Conservation (phyloP, 176 grass and related monocot genomes). For the Musa acuminata region DNA sequence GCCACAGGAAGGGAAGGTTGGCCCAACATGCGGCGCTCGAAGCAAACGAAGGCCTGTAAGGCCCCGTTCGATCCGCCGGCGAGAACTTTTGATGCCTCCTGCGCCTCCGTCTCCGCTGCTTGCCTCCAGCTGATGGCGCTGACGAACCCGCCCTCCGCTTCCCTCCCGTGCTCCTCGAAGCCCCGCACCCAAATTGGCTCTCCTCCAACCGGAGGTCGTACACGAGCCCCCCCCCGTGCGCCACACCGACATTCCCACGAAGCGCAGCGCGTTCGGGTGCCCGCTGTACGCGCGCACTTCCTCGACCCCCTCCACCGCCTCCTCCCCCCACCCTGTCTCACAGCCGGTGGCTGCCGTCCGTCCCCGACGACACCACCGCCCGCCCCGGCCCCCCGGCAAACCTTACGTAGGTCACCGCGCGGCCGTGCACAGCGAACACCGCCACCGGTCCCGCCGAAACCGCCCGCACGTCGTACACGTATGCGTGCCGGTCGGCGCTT, state of each 20-base stretch:
- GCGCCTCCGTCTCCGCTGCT: not conserved
- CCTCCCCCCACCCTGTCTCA: conserved; percentile 43
- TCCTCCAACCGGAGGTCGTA: conserved; percentile 76
- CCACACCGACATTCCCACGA: conserved; percentile 95
- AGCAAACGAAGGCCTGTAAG: not conserved
- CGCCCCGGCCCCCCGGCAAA: conserved; percentile 28
- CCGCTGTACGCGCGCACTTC: conserved; percentile 64
- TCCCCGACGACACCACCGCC: conserved; percentile 61
- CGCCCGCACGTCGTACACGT: conserved; percentile 63
- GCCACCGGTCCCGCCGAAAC: conserved; percentile 39
- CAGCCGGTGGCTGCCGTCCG: conserved; percentile 60
- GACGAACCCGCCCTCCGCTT: conserved; percentile 17
- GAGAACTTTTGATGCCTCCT: no score
- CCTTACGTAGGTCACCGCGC: conserved; percentile 75
- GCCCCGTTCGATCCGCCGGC: conserved; percentile 10
- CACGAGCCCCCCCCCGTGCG: conserved; percentile 41
- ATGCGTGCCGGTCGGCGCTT: conserved; percentile 57
- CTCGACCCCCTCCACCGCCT: not conserved
- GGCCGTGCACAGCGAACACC: conserved; percentile 43
- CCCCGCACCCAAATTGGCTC: conserved; percentile 58
- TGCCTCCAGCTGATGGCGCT: conserved; percentile 24
- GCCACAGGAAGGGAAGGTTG: no score
- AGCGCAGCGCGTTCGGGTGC: conserved; percentile 66
- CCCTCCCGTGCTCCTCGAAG: conserved; percentile 8
- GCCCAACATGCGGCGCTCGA: no score